These are phyloP conservation scores for Pecoramyces ruminantium DNA, from an alignment of 192 early-diverging fungal species.

Conservation along the genomic window DNA sequence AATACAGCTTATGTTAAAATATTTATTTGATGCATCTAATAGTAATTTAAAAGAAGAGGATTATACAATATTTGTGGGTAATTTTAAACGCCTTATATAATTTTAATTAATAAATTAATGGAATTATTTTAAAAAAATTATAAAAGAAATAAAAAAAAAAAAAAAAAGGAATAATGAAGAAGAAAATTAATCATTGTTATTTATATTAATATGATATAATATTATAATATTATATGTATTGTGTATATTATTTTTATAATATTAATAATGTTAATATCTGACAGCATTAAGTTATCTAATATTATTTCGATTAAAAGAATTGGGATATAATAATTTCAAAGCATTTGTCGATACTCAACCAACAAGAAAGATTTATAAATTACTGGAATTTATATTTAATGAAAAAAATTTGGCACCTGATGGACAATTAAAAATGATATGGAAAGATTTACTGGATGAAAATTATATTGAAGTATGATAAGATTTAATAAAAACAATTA, in stretches of 20 bases:
- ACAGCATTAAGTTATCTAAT: background rate
- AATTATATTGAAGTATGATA: background rate
- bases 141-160: background rate
- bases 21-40: background rate
- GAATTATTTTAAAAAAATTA: too few relatives aligned
- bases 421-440: background rate
- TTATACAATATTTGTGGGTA: background rate
- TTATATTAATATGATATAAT: background rate
- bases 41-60: background rate
- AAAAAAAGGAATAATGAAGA: background rate
- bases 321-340: background rate
- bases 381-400: background rate
- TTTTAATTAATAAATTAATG: too few relatives aligned
- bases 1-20: background rate
- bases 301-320: background rate
- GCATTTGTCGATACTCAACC: background rate
- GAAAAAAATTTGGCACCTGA: background rate
- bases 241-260: too few relatives aligned
- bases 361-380: background rate
- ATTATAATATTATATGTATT: too few relatives aligned
- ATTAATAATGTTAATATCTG: too few relatives aligned
- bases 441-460: background rate
- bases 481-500: too few relatives aligned
- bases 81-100: too few relatives aligned
- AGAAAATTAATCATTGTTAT: background rate